Evolutionary conservation across 257 asterid genomes (phyloP).

Genomic region (Scutellaria galericulata): DNA sequence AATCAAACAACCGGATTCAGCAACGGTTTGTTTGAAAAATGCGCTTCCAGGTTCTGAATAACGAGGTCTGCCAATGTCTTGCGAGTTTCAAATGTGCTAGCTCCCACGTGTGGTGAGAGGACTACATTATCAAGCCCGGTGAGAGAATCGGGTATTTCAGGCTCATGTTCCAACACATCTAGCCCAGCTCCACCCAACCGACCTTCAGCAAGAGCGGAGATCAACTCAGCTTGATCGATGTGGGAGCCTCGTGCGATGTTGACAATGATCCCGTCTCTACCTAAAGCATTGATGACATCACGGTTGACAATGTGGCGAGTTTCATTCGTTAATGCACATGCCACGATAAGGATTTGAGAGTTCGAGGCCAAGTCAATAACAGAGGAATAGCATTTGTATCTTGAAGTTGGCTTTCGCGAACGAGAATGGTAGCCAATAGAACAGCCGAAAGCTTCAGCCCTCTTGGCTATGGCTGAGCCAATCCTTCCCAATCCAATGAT

Average conservation of each 20-base stretch:
- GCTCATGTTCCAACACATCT: conserved; percentile 68
- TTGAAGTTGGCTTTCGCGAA: conserved; percentile 47
- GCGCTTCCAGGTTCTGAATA: conserved; percentile 61
- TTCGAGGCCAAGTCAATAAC: conserved; percentile 55
- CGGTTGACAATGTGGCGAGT: conserved; percentile 64
- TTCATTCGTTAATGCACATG: conserved; percentile 64
- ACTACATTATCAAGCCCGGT: conserved; percentile 63
- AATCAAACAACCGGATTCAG: conserved; percentile 52
- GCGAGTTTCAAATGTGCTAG: conserved; percentile 63
- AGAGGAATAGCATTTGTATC: conserved; percentile 51
- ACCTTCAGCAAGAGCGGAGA: conserved; percentile 65
- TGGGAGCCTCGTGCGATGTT: conserved; percentile 73
- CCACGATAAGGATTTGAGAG: conserved; percentile 62
- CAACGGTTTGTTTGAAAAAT: conserved; percentile 56
- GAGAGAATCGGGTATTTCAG: conserved; percentile 56
- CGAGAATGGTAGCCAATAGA: conserved; percentile 61
- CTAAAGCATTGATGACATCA: conserved; percentile 59
- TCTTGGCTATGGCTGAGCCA: conserved; percentile 76
- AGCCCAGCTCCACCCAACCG: conserved; percentile 76
- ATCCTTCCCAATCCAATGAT: conserved; percentile 78
- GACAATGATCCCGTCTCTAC: conserved; percentile 58
- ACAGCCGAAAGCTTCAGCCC: conserved; percentile 82
- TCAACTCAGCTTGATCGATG: conserved; percentile 62
- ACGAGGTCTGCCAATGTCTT: conserved; percentile 76
- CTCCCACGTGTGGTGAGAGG: conserved; percentile 64